These are phyloP conservation scores for Acorus gramineus DNA, from an alignment of 106 monocot species.

Conservation along the genomic window DNA sequence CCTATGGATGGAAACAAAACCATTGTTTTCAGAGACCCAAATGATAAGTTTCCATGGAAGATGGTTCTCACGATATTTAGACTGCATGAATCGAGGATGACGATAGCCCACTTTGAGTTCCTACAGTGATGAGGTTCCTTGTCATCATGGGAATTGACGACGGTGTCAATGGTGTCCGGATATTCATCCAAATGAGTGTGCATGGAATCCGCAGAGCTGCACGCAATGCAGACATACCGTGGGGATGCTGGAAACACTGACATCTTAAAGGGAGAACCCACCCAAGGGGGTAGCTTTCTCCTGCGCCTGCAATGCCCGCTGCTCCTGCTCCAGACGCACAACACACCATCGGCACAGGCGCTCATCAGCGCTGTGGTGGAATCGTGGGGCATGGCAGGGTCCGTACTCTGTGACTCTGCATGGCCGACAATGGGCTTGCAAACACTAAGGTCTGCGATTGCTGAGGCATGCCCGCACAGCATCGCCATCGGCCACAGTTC, in stretches of 20 bases:
- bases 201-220: constrained; percentile 18
- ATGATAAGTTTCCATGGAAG: constrained; percentile 30
- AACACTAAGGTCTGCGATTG: constrained; percentile 20
- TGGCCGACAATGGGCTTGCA: constrained; percentile 16
- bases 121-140: constrained; percentile 3
- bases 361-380: constrained; percentile 22
- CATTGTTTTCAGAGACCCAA: constrained; percentile 34
- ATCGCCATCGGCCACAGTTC: constrained; percentile 22
- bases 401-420: background rate
- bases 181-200: background rate
- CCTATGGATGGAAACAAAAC: constrained; percentile 13
- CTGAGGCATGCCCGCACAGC: constrained; percentile 37
- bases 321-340: constrained; percentile 56
- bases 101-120: constrained; percentile 21
- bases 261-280: constrained; percentile 31
- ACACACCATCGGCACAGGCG: constrained; percentile 54
- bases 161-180: background rate
- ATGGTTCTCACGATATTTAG: constrained; percentile 44
- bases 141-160: background rate
- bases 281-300: constrained; percentile 59
- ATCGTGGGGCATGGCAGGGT: constrained; percentile 2
- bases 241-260: constrained; percentile 22
- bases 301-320: constrained; percentile 56
- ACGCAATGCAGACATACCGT: constrained; percentile 37
- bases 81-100: constrained; percentile 52